Evolutionary conservation across 2,329 filamentous ascomycete genomes (phyloP).

Genomic region (Colletotrichum plurivorum): DNA sequence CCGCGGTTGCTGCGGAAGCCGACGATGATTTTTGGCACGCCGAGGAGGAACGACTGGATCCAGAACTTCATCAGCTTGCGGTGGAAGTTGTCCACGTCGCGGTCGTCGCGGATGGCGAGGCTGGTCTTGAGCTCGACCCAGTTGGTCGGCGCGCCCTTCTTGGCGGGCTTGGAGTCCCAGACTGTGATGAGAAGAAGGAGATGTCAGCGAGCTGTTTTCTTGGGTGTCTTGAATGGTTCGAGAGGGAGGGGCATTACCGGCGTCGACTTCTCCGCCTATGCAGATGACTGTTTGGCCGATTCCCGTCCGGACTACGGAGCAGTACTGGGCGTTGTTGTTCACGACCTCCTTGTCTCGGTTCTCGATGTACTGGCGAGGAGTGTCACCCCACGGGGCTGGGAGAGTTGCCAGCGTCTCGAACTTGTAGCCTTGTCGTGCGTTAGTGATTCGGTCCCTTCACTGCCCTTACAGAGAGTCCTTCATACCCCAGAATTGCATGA

Average conservation of each 20-base stretch:
- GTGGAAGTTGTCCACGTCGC: conserved; percentile 83
- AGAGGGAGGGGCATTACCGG: conserved; percentile 66
- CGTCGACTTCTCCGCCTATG: conserved; percentile 94
- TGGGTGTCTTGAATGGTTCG: not conserved
- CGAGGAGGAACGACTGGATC: conserved; percentile 95
- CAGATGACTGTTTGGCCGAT: conserved; percentile 83
- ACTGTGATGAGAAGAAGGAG: no score
- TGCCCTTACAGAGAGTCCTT: not conserved
- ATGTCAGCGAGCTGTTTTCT: conserved; percentile 22
- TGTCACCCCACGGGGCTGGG: conserved; percentile 80
- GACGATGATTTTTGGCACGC: conserved; percentile 91
- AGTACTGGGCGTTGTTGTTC: conserved; percentile 95
- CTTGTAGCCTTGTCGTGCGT: conserved; percentile 81
- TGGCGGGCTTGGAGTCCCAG: conserved; percentile 84
- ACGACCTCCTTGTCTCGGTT: conserved; percentile 78
- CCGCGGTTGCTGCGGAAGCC: conserved; percentile 86
- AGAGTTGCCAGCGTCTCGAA: conserved; percentile 91
- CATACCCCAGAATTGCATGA: conserved; percentile 94
- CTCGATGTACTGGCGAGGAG: conserved; percentile 83
- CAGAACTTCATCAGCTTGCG: conserved; percentile 95
- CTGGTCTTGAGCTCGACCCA: conserved; percentile 97
- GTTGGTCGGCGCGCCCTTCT: conserved; percentile 78
- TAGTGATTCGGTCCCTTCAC: conserved; percentile 17
- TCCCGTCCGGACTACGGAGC: conserved; percentile 90
- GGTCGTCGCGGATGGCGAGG: conserved; percentile 76